These are phyloP conservation scores for Pythium aquatile DNA, from an alignment of 352 stramenopile genomes.

Conservation along the genomic window DNA sequence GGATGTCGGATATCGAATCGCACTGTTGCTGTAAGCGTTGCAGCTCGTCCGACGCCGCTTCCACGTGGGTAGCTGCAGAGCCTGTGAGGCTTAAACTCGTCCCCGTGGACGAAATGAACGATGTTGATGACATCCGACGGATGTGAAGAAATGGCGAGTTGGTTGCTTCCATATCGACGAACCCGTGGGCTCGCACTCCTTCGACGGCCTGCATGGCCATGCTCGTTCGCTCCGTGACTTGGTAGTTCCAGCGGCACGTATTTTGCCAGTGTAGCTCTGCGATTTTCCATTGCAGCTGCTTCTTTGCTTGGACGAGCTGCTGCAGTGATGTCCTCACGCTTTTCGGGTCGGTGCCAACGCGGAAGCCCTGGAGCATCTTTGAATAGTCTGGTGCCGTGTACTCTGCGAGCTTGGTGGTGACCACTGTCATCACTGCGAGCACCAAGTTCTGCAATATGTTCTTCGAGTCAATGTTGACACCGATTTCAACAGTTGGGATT, in stretches of 20 bases:
- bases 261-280: slow-evolving; percentile 53
- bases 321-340: slow-evolving; percentile 32
- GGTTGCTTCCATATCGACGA: slow-evolving; percentile 43
- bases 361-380: slow-evolving; percentile 31
- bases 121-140: slow-evolving; percentile 32
- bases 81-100: slow-evolving; percentile 41
- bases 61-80: slow-evolving; percentile 33
- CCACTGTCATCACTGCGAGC: slow-evolving; percentile 31
- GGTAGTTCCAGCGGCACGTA: slow-evolving; percentile 53
- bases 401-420: slow-evolving; percentile 42
- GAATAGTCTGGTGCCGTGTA: slow-evolving; percentile 40
- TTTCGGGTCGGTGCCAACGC: slow-evolving; percentile 4
- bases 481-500: slow-evolving; percentile 57
- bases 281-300: slow-evolving; percentile 69
- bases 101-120: slow-evolving; percentile 34
- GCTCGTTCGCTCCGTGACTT: slow-evolving; percentile 41
- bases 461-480: slow-evolving; percentile 52
- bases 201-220: slow-evolving; percentile 43
- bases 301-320: slow-evolving; percentile 43
- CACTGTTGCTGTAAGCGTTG: slow-evolving; percentile 44
- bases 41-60: slow-evolving; percentile 47
- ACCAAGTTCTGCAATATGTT: slow-evolving; percentile 61
- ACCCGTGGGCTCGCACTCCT: slow-evolving; percentile 27
- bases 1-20: slow-evolving; percentile 41
- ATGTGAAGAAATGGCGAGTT: slow-evolving; percentile 39